Evolutionary conservation across 495 filamentous ascomycete species (phyloP).

Genomic region (Sporormia fimetaria): DNA sequence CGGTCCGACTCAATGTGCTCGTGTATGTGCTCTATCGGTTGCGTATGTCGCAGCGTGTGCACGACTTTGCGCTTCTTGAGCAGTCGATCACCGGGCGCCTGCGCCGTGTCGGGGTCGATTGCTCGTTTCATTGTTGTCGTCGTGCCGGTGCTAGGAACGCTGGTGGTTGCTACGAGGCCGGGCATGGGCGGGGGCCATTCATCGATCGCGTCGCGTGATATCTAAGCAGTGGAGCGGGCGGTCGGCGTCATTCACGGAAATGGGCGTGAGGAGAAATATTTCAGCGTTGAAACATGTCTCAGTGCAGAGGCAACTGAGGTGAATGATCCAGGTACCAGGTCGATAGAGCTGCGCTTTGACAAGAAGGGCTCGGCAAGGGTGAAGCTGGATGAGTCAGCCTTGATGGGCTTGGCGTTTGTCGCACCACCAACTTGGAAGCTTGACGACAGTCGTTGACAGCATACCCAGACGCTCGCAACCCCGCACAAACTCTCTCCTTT

Average conservation of each 20-base stretch:
- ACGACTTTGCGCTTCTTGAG: conserved; percentile 38
- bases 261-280: too few species aligned
- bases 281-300: too few species aligned
- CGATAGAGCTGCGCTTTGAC: too few species aligned
- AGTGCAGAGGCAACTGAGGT: too few species aligned
- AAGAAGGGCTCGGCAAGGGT: too few species aligned
- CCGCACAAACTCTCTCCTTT: conserved; percentile 10
- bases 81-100: conserved; percentile 6
- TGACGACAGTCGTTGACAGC: conserved; percentile 18
- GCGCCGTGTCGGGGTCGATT: conserved; percentile 2
- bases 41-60: conserved; percentile 34
- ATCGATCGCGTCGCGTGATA: not conserved
- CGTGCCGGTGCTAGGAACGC: conserved; percentile 3
- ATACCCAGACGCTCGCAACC: conserved; percentile 4
- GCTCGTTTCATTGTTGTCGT: conserved; percentile 14
- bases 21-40: conserved; percentile 23
- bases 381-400: too few species aligned
- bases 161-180: conserved; percentile 4
- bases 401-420: too few species aligned
- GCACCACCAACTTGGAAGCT: conserved; percentile 4
- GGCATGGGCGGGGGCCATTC: conserved; percentile 7
- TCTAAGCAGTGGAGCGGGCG: not conserved
- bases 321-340: too few species aligned
- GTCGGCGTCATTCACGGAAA: not conserved
- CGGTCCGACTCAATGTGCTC: conserved; percentile 39